These are phyloP conservation scores for Xylariaceae sp. DNA, from an alignment of 2,329 filamentous ascomycete genomes.

Conservation along the genomic window DNA sequence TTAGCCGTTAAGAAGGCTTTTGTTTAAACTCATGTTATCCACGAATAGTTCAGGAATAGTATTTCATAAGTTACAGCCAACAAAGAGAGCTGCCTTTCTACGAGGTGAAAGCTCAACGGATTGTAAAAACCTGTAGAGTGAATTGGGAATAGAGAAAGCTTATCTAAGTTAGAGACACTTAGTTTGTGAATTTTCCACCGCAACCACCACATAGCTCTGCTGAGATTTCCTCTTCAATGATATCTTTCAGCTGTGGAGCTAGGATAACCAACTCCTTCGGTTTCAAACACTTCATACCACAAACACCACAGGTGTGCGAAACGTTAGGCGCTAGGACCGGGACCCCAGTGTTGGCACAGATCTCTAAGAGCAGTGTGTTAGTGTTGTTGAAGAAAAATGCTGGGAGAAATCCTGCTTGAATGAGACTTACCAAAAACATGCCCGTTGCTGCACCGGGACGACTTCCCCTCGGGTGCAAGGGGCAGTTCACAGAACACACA, in stretches of 20 bases:
- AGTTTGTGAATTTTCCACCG: constrained; percentile 38
- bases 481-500: constrained; percentile 56
- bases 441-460: constrained; percentile 47
- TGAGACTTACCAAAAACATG: constrained; percentile 46
- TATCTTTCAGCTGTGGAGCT: constrained; percentile 30
- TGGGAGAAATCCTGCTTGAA: no score
- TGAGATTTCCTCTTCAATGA: constrained; percentile 36
- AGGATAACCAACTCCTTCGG: constrained; percentile 46
- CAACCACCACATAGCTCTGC: constrained; percentile 39
- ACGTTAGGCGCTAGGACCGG: constrained; percentile 60
- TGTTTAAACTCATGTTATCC: no score
- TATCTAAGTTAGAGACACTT: no score
- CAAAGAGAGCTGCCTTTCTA: no score
- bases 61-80: no score
- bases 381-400: neutral
- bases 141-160: no score
- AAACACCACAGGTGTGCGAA: constrained; percentile 61
- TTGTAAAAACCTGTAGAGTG: no score
- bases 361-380: constrained; percentile 45
- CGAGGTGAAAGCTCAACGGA: no score
- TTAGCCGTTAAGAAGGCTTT: no score
- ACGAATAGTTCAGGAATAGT: no score
- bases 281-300: constrained; percentile 57
- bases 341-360: constrained; percentile 59
- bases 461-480: constrained; percentile 42